phyloP scores from a whole-genome alignment of 2,329 filamentous ascomycete genomes.

The Colletotrichum sp. region DNA sequence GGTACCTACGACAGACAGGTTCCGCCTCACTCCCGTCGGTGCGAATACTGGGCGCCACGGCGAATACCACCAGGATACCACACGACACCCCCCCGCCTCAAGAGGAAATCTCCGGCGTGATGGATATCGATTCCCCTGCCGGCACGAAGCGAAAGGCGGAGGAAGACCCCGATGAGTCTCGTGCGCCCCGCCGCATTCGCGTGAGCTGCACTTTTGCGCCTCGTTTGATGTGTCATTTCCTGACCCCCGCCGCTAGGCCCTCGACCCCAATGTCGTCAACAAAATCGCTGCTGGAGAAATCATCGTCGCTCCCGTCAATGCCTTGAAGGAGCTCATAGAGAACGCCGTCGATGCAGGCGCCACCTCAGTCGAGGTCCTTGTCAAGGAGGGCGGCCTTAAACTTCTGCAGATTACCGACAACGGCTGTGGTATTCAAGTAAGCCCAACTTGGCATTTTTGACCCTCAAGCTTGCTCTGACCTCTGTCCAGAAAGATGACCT shows the following conservation, averaged over 20 bases:
- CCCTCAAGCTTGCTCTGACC: conserved; percentile 22
- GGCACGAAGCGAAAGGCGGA: conserved; percentile 57
- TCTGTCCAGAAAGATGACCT: conserved; percentile 79
- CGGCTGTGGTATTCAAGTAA: conserved; percentile 89
- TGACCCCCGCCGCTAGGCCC: conserved; percentile 58
- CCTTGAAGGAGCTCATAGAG: conserved; percentile 94
- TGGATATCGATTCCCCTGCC: conserved; percentile 44
- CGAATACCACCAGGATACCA: background rate
- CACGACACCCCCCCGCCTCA: background rate
- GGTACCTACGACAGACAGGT: background rate
- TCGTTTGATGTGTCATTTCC: background rate
- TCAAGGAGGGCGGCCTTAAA: conserved; percentile 95
- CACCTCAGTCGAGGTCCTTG: conserved; percentile 85
- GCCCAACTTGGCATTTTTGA: background rate
- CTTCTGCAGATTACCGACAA: conserved; percentile 97
- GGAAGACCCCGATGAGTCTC: conserved; percentile 36
- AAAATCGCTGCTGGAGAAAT: conserved; percentile 99
- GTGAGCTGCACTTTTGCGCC: conserved; percentile 32
- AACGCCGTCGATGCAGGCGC: conserved; percentile 98
- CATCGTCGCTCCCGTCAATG: conserved; percentile 95
- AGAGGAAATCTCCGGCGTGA: conserved; percentile 34
- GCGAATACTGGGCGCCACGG: background rate
- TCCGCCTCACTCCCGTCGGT: background rate
- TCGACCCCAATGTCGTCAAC: conserved; percentile 93
- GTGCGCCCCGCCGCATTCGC: conserved; percentile 53